Base-by-base conservation (phyloP, 371 early-diverging fungal species). In the Mortierella polycephala region DNA sequence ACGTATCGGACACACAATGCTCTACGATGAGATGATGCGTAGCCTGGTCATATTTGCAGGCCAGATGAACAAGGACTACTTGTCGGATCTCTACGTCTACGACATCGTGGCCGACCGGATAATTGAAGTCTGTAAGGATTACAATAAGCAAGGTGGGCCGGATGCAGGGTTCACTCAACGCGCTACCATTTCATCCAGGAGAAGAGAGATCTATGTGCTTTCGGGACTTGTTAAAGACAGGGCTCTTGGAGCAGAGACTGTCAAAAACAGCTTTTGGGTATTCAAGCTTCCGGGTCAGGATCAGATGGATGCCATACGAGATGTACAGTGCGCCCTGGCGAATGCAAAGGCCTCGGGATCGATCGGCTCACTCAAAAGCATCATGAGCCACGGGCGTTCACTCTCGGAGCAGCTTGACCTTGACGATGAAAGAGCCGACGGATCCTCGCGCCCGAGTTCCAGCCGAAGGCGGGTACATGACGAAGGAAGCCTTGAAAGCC, bases 1-100 rank as follows among this genome's bases (percentile, higher is more conserved):
- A 20, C 90, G 98, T 46, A 91, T 95, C 46, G 95, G 95, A 13
- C 97, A 96, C 71, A 93, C 96, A 5, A 95, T 97, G 96, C 81
- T 95, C 2, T 86, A 96, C 11, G 94, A 97, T 74, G 84, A 91
- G 5, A 64, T 67, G 30, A 83, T 86, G 14, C 90, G 92, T 30
- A 87, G 89, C 40, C 82, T 98, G 5, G 96, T 93, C 73, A 92
- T 98, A 46, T 91, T 98, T 74, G 95, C 96, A 37, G 96, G 96
- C 18, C 95, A 96, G 79, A 87, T 95, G 45, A 85, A 90, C 71
- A 93, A 93, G 63, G 91, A 95, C 57, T 91, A 85, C 44, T 69
- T 89, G 20, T 83, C 86, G 30, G 96, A 97, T 68, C 85, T 96
- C 47, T 90, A 91, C 53, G 84, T 91, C 3, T 97, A 96, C 79